These are phyloP conservation scores for Phanerochaete sordida DNA, from an alignment of 768 basidiomycete genomes.

Conservation along the genomic window DNA sequence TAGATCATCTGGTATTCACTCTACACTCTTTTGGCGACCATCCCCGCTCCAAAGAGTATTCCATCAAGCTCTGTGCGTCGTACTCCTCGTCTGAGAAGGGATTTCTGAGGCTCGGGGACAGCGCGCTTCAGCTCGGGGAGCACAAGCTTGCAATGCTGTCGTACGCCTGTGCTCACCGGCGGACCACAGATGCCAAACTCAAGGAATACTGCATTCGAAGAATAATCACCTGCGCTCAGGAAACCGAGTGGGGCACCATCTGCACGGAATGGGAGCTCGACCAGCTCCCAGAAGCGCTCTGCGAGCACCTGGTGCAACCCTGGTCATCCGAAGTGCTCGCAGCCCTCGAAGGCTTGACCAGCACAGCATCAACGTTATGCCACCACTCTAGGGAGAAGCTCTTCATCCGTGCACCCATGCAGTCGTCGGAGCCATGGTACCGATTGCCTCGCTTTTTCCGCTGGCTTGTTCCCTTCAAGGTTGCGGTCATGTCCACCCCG, in stretches of 20 bases:
- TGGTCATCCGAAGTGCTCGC: conserved; percentile 38
- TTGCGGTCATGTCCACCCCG: conserved; percentile 62
- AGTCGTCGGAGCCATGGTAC: conserved; percentile 21
- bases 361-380: conserved; percentile 34
- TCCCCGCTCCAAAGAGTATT: conserved; percentile 30
- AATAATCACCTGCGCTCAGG: conserved; percentile 38
- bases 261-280: conserved; percentile 39
- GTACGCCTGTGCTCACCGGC: conserved; percentile 45
- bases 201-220: conserved; percentile 42
- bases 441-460: conserved; percentile 57
- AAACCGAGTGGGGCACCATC: conserved; percentile 52
- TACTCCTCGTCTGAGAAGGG: conserved; percentile 39
- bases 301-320: conserved; percentile 32
- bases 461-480: conserved; percentile 56
- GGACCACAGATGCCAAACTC: conserved; percentile 33
- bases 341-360: conserved; percentile 27
- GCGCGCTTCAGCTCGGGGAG: conserved; percentile 29
- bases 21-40: conserved; percentile 36
- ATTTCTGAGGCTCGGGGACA: conserved; percentile 49
- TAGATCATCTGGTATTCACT: conserved; percentile 48
- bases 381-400: conserved; percentile 39
- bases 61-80: conserved; percentile 28
- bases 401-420: conserved; percentile 29
- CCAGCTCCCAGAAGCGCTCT: conserved; percentile 35
- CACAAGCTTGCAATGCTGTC: conserved; percentile 55